phyloP scores from a whole-genome alignment of 2,329 filamentous ascomycete species.

The Paraphaeosphaeria sporulosa region DNA sequence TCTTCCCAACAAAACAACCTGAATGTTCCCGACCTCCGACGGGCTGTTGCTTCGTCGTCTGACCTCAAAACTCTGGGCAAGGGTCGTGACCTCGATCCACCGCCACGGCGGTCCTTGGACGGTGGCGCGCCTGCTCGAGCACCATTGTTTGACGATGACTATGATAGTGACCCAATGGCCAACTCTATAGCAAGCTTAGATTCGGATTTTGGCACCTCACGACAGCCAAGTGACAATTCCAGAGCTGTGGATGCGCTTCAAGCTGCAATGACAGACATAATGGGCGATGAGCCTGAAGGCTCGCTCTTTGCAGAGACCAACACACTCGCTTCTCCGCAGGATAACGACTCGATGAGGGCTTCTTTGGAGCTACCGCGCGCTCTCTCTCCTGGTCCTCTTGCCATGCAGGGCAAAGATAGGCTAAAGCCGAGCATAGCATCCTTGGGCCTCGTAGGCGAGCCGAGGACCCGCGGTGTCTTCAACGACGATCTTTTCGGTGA shows the following conservation, averaged over 20 bases:
- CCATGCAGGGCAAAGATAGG: slow-evolving; percentile 50
- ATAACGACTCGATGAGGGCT: slow-evolving; percentile 68
- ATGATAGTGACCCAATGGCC: slow-evolving; percentile 74
- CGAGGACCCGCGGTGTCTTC: slow-evolving; percentile 90
- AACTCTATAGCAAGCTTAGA: slow-evolving; percentile 83
- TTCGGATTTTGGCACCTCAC: slow-evolving; percentile 59
- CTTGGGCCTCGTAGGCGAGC: slow-evolving; percentile 85
- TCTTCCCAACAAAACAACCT: slow-evolving; percentile 53
- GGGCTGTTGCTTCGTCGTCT: slow-evolving; percentile 67
- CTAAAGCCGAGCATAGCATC: slow-evolving; percentile 89
- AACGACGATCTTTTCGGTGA: slow-evolving; percentile 92
- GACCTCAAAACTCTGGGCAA: slow-evolving; percentile 62
- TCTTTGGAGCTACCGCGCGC: slow-evolving; percentile 65
- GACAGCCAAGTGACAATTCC: slow-evolving; percentile 69
- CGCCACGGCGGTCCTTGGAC: slow-evolving; percentile 74
- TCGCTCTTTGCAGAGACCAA: slow-evolving; percentile 70
- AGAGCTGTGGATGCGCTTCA: slow-evolving; percentile 93
- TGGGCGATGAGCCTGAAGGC: slow-evolving; percentile 77
- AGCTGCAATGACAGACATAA: slow-evolving; percentile 87
- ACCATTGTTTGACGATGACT: slow-evolving; percentile 83
- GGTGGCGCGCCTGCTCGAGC: slow-evolving; percentile 60
- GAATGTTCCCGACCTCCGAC: slow-evolving; percentile 61
- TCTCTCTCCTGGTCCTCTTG: slow-evolving; percentile 47
- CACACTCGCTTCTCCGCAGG: slow-evolving; percentile 61
- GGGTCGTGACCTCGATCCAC: slow-evolving; percentile 53